Conservation (phyloP, 495 filamentous ascomycete genomes). For the Tuber aestivum region DNA sequence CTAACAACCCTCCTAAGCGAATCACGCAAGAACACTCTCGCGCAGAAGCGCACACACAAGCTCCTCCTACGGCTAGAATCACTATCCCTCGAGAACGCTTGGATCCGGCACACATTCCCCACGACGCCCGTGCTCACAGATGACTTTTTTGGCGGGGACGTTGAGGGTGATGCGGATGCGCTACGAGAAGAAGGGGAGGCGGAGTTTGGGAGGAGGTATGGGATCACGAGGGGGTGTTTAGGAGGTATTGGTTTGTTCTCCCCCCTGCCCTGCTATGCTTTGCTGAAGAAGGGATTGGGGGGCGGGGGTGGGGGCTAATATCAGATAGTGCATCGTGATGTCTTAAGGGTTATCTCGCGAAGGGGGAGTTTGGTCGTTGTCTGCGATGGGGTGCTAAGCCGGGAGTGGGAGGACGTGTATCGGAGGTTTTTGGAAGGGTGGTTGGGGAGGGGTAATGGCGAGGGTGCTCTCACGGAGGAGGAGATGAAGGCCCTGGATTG, state of each 20-base stretch:
- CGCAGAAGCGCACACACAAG: not conserved
- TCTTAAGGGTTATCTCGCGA: not conserved
- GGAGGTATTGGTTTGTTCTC: not conserved
- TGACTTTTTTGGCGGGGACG: not conserved
- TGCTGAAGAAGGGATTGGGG: not conserved
- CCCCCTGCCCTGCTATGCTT: not conserved
- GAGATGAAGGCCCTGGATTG: not conserved
- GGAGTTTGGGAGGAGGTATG: not conserved
- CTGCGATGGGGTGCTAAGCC: not conserved
- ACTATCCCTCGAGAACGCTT: not conserved
- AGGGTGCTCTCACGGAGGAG: not conserved
- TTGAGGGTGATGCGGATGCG: not conserved
- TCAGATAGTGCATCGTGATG: not conserved
- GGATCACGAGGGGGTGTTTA: not conserved
- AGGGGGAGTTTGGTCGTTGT: not conserved
- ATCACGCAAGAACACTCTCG: not conserved
- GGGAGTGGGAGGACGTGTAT: not conserved
- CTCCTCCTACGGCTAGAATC: not conserved
- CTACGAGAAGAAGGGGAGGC: not conserved
- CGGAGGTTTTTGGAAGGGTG: not conserved
- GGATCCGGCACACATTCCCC: not conserved
- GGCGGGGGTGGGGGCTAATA: not conserved
- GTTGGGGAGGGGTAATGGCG: not conserved
- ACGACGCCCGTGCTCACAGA: not conserved
- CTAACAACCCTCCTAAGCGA: not conserved